Evolutionary conservation across 1,284 basidiomycete species (phyloP), one percentile per base, ranked within the genome.

Genomic region (Trichosporon asahii): DNA sequence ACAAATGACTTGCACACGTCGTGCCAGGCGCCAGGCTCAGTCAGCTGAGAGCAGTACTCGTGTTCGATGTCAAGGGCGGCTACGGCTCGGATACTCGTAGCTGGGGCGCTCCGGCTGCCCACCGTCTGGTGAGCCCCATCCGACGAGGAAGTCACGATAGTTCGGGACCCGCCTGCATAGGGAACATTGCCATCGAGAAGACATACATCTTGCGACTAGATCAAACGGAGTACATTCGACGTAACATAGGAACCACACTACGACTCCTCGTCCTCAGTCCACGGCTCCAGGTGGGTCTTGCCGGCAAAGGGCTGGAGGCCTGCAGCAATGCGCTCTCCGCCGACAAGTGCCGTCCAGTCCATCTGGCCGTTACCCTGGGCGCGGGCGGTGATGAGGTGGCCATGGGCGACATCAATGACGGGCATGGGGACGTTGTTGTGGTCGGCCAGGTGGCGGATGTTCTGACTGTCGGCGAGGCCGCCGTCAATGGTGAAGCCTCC

Each of bases 401-500:
- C 89, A 76, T 91, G 88, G 9, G 84, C 90, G 63, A 89, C 85
- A 77, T 95, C 91, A 73, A 94, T 86, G 21, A 87, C 86, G 11
- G 93, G 93, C 88, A 94, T 90, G 0, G 92, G 93, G 12, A 90
- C 88, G 75, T 93, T 90, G 75, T 89, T 85, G 66, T 89, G 87
- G 9, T 85, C 84, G 6, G 85, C 86, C 8, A 87, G 77, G 70
- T 81, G 78, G 61, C 83, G 80, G 53, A 86, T 85, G 75, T 86
- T 84, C 63, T 86, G 80, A 0, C 89, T 88, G 78, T 95, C 93
- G 77, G 93, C 93, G 77, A 95, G 89, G n/a, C 93, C 94, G 18
- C 92, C 92, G 46, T 90, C 89, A 67, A 95, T 88, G n/a, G 90
- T 86, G 80, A 96, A 95, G n/a, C 93, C 94, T 49, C 86, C 86